phyloP scores from a whole-genome alignment of 768 basidiomycete genomes.

The Rhodocollybia butyracea region DNA sequence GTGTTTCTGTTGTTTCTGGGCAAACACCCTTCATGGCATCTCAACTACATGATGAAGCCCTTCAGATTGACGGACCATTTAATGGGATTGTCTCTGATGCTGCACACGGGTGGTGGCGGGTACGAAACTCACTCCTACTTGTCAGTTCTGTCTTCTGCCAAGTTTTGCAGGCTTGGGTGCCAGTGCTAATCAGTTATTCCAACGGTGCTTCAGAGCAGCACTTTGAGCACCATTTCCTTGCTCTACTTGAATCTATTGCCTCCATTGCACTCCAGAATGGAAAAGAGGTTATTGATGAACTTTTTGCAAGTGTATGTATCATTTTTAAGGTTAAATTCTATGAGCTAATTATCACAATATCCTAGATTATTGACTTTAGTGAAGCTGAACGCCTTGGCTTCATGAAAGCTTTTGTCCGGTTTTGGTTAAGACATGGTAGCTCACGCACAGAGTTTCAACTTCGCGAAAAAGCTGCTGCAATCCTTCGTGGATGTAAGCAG shows the following conservation, averaged over 20 bases:
- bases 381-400: conserved; percentile 30
- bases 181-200: conserved; percentile 15
- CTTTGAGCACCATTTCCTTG: conserved; percentile 14
- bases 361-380: conserved; percentile 32
- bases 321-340: neutral
- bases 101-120: conserved; percentile 19
- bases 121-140: conserved; percentile 12
- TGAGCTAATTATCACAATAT: neutral
- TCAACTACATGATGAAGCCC: no score
- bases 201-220: conserved; percentile 18
- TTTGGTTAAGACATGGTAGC: conserved; percentile 13
- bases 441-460: conserved; percentile 10
- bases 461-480: neutral
- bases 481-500: conserved; percentile 28
- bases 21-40: neutral
- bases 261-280: neutral
- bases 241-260: conserved; percentile 12
- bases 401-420: conserved; percentile 23
- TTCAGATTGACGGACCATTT: no score
- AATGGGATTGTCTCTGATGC: conserved; percentile 18
- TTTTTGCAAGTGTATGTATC: conserved; percentile 11
- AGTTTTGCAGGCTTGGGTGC: conserved; percentile 14
- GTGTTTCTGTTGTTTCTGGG: neutral
- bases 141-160: conserved; percentile 15
- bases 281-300: conserved; percentile 7